phyloP scores from a whole-genome alignment of 2,329 filamentous ascomycete genomes.

The Alternaria sp. region DNA sequence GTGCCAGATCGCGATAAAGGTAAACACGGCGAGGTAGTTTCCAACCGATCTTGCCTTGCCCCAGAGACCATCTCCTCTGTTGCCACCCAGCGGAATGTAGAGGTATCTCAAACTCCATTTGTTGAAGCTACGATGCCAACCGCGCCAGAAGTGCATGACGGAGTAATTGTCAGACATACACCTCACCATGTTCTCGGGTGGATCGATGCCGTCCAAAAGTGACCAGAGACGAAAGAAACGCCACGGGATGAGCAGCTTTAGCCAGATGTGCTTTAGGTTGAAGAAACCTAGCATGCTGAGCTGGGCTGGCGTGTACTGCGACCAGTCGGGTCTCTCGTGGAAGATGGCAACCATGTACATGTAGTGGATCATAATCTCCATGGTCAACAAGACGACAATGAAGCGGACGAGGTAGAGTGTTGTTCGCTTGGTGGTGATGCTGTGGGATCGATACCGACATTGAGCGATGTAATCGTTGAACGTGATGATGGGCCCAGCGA shows the following conservation, averaged over 20 bases:
- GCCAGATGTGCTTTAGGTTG: constrained; percentile 96
- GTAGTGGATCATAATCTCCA: constrained; percentile 87
- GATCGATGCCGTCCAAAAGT: constrained; percentile 87
- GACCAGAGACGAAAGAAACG: constrained; percentile 99
- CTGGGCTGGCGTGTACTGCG: constrained; percentile 82
- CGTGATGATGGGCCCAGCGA: constrained; percentile 90
- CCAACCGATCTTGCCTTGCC: constrained; percentile 65
- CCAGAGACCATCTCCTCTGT: constrained; percentile 43
- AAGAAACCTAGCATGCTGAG: constrained; percentile 91
- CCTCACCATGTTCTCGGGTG: constrained; percentile 97
- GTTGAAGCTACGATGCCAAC: constrained; percentile 95
- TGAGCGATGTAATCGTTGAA: constrained; percentile 99
- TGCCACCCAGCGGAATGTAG: constrained; percentile 87
- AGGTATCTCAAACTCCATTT: constrained; percentile 94
- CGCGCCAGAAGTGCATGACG: constrained; percentile 89
- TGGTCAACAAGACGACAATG: constrained; percentile 76
- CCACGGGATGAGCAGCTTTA: constrained; percentile 96
- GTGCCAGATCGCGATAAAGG: constrained; percentile 97
- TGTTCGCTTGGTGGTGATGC: constrained; percentile 73
- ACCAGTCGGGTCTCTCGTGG: constrained; percentile 80
- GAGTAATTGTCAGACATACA: constrained; percentile 97
- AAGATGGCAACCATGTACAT: constrained; percentile 94
- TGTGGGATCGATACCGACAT: constrained; percentile 73
- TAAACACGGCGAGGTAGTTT: constrained; percentile 88
- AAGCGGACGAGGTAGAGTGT: constrained; percentile 85